Evolutionary conservation across 2,329 filamentous ascomycete species (phyloP), one percentile per base, ranked within the genome.

Genomic region (Talaromyces funiculosus): DNA sequence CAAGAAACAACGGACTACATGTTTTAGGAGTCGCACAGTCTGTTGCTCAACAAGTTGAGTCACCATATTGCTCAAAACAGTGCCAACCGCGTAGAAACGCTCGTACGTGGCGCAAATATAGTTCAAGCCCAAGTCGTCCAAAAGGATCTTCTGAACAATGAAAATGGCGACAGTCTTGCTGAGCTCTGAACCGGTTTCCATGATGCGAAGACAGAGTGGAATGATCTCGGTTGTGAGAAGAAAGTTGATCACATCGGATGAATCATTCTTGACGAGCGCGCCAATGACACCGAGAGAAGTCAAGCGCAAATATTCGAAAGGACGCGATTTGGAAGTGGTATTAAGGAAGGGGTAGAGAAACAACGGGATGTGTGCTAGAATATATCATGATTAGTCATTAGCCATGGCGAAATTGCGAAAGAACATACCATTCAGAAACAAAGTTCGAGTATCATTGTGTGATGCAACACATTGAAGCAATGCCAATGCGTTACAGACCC

Each of bases 91-190:
- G 68, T 97, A 99, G 77, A 99, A 99, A 20, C 94, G 86, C 80
- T 99, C 94, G 70, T 99, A 99, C 0, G 94, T 99, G 65, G 95
- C 93, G 77, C 94, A 99, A 62, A 99, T 99, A 76, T 99, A 99
- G 71, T 94, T 94, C 64, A 99, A 83, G 3, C 94, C 94, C 69
- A 96, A 93, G 70, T 99, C 94, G 72, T 99, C 94, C 2, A 99
- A 84, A 57, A 99, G 80, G 26, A 99, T 99, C 82, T 99, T 99
- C 77, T 99, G 94, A 18, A 99, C 94, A 69, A 99, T 99, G 80
- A 99, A 99, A 69, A 99, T 99, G 61, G 94, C 94, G 14, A 99
- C 94, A 0, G 94, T 99, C 81, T 99, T 99, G 81, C 92, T 97
- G 63, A 99, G 84, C 77, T 99, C 94, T 0, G 92, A 97, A 54